Base-by-base conservation (phyloP, 176 grass and related monocot species). In the Ensete ventricosum region DNA sequence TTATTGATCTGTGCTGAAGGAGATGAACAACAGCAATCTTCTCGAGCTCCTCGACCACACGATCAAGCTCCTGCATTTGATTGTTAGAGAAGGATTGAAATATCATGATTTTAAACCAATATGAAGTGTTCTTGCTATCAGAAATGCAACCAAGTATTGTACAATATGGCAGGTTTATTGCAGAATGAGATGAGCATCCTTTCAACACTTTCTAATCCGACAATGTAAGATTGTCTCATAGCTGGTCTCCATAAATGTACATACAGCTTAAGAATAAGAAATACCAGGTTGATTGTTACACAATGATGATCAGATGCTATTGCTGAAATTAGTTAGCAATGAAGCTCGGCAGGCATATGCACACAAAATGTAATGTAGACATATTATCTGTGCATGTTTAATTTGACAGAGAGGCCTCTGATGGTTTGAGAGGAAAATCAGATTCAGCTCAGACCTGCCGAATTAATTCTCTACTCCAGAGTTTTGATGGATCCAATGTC, bases 11-110 rank as follows among this genome's bases (percentile, higher is more conserved):
- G 21, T 91, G 79, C 81, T 94, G 90, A 76, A 99, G 91, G 52
- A 99, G 88, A 78, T 86, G 85, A 71, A 99, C 91, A 2, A 89
- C 58, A 6, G 96, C 96, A 72, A 99, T 89, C 78, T 99, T 99
- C 82, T 99, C 84, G 67, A 99, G 86, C 84, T 94, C 95, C 82
- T 94, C 91, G 0, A 94, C 76, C 69, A 94, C 81, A 79, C 91
- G 85, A 78, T 94, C 95, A 57, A 99, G 86, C 77, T 94, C 95
- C 86, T 99, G 80, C 5, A 73, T 74, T 21, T 67, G 53, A 2
- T 69, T 62, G 29, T 69, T 49, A 14, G 14, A 69, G 34, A 69
- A 20, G 34, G 34, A 50, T 50, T 50, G 34, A 43, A 43, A 43
- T 34, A 43, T 43, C 34, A 69, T 19, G 3, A 26, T 26, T 64